Conservation (phyloP, 225 moss, liverwort and hornwort genomes). For the Climacium dendroides region DNA sequence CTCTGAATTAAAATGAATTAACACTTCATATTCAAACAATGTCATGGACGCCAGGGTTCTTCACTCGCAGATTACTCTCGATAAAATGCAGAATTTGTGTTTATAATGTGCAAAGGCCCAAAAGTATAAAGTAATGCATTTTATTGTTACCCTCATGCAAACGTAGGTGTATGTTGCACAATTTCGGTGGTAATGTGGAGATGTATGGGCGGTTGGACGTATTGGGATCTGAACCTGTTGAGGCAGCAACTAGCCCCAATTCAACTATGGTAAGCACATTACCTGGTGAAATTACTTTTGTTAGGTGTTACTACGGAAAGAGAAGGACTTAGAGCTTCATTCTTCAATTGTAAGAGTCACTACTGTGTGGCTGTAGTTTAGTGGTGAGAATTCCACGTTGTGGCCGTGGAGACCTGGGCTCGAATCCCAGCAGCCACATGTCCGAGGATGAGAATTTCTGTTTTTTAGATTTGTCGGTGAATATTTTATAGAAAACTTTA, state of each 20-base stretch:
- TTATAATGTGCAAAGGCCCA: neutral
- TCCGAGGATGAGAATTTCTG: too few relatives aligned
- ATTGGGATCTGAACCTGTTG: conserved; percentile 58
- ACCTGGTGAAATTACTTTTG: neutral
- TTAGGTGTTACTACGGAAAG: too few relatives aligned
- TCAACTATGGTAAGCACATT: conserved; percentile 55
- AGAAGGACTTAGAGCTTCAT: neutral
- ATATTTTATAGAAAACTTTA: neutral
- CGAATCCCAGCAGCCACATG: conserved; percentile 67
- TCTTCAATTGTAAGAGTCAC: rapidly evolving
- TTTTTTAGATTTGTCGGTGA: neutral
- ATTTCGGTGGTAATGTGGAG: conserved; percentile 85
- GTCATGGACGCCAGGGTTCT: neutral
- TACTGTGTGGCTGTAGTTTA: conserved; percentile 63
- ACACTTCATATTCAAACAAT: neutral
- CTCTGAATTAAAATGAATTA: neutral
- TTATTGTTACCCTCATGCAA: neutral
- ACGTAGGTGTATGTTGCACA: conserved; percentile 90
- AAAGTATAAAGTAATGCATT: neutral
- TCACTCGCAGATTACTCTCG: neutral
- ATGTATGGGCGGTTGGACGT: conserved; percentile 84
- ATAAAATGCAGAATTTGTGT: neutral
- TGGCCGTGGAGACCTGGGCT: conserved; percentile 88
- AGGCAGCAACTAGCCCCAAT: conserved; percentile 57
- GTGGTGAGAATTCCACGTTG: conserved; percentile 86